Base-by-base conservation (phyloP, 2,329 filamentous ascomycete genomes). In the Ceratocystiopsis sp. region DNA sequence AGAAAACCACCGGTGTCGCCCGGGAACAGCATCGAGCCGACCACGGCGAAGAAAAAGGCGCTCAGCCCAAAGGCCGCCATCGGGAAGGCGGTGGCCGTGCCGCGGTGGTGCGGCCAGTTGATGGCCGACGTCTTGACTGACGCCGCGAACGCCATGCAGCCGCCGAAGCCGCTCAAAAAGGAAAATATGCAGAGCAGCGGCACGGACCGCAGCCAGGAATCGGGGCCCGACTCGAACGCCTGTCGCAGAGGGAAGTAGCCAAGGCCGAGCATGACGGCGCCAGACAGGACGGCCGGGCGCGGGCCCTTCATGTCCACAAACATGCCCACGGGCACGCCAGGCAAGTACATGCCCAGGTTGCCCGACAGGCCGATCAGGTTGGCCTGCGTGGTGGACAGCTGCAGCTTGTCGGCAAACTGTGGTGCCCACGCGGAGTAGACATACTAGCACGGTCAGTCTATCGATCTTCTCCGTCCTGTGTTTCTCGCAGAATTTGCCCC, bases 361-460 rank as follows among this genome's bases (percentile, higher is more conserved):
- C 78, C 83, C 39, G 75, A 72, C n/a, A 82, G 69, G 37, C 83
- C 87, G 56, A 98, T 87, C 51, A 96, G 62, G 61, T 98, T 96
- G 61, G 77, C 86, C 60, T 95, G 72, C 3, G 89, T 96, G n/a
- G 91, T 81, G 14, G 86, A 86, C 48, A 96, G 74, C 57, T 81
- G 78, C 53, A 98, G 69, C 52, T 75, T 78, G 55, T 93, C 79
- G 41, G 87, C 86, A 57, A 95, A 95, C 62, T 95, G 87, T 17
- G 91, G 91, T 14, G 84, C 86, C 87, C 91, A 98, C 61, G 89
- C 89, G 44, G 86, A 95, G 63, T 95, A 98, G 57, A 87, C 89
- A 74, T 98, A 96, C 85, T 95, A 42, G 15, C 34, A 41, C 47
- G 14, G 35, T 36, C 11, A 36, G 35, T 36, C 16, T 17, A 16